Percentiles rank a stretch among this genome's conserved stretches.
These are phyloP conservation scores for Yarrowia sp. DNA, from an alignment of 805 yeast genomes.

Conservation along the genomic window DNA sequence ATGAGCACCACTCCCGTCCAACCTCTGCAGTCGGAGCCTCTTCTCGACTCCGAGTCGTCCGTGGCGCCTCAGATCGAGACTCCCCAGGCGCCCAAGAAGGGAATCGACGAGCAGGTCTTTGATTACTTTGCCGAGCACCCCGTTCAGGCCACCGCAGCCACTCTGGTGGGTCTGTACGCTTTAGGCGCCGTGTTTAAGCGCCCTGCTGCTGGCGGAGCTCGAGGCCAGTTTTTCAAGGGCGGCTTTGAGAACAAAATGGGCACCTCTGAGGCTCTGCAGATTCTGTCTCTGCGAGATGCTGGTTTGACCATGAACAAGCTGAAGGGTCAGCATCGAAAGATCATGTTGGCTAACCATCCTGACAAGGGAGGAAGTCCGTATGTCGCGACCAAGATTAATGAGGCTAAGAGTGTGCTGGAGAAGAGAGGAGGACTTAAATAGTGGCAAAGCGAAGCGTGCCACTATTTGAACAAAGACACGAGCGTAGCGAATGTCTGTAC, in stretches of 20 bases:
- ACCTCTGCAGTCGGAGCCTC: conserved; percentile 21
- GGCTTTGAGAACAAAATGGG: conserved; percentile 91
- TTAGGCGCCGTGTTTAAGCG: conserved; percentile 33
- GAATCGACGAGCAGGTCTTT: conserved; percentile 28
- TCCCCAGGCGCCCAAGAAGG: conserved; percentile 27
- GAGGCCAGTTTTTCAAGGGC: conserved; percentile 73
- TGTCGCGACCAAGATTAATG: conserved; percentile 79
- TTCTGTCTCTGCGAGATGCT: conserved; percentile 58
- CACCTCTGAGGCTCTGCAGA: conserved; percentile 82
- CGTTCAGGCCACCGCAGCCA: conserved; percentile 13
- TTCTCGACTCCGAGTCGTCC: conserved; percentile 11
- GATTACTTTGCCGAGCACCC: conserved; percentile 29
- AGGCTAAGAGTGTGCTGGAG: conserved; percentile 78
- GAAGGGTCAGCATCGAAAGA: conserved; percentile 66
- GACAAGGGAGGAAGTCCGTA: conserved; percentile 85
- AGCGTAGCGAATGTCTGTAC: no score
- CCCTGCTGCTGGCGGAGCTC: conserved; percentile 65
- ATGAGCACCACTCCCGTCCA: conserved; percentile 24
- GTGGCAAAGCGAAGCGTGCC: no score
- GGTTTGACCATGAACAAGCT: conserved; percentile 44
- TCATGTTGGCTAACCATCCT: conserved; percentile 84
- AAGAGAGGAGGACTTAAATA: conserved; percentile 46
- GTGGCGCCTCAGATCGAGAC: conserved; percentile 12
- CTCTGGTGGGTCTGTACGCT: conserved; percentile 27
- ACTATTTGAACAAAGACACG: no score